Evolutionary conservation across 805 yeast genomes (phyloP).

Genomic region (Ascoidea rubescens): DNA sequence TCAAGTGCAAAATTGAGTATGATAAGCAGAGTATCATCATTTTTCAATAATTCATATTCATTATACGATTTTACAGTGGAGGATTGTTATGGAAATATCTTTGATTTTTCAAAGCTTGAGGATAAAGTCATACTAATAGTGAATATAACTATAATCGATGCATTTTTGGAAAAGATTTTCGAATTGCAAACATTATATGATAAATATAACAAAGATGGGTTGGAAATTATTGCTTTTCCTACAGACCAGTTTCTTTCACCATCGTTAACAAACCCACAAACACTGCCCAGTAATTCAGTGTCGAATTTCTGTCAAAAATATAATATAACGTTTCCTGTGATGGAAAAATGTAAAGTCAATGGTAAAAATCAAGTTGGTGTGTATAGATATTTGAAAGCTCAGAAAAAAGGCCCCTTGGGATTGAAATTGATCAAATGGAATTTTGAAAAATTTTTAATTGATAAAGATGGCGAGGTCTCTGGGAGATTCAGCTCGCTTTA

Average conservation of each 20-base stretch:
- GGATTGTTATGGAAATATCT: constrained; percentile 25
- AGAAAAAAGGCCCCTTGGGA: constrained; percentile 49
- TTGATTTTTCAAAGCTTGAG: constrained; percentile 23
- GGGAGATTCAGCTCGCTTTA: constrained; percentile 21
- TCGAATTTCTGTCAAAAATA: constrained; percentile 57
- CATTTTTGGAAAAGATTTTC: constrained; percentile 53
- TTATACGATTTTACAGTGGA: constrained; percentile 28
- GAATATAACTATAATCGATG: constrained; percentile 29
- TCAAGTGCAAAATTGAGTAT: not conserved
- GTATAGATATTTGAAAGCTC: constrained; percentile 49
- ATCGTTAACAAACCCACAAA: constrained; percentile 11
- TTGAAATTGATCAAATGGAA: constrained; percentile 67
- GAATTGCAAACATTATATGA: constrained; percentile 51
- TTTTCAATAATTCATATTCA: not conserved
- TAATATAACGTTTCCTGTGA: constrained; percentile 73
- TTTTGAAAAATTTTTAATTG: constrained; percentile 60
- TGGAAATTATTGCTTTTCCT: constrained; percentile 62
- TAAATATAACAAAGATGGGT: constrained; percentile 42
- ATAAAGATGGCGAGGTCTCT: constrained; percentile 42
- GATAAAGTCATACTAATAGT: constrained; percentile 34
- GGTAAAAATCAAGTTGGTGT: constrained; percentile 61
- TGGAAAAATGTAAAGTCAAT: constrained; percentile 69
- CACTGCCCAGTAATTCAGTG: constrained; percentile 15
- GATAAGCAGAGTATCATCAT: not conserved
- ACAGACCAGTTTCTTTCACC: constrained; percentile 68